Conservation (phyloP, 2,329 filamentous ascomycete genomes). For the Aspergillus nomiae region DNA sequence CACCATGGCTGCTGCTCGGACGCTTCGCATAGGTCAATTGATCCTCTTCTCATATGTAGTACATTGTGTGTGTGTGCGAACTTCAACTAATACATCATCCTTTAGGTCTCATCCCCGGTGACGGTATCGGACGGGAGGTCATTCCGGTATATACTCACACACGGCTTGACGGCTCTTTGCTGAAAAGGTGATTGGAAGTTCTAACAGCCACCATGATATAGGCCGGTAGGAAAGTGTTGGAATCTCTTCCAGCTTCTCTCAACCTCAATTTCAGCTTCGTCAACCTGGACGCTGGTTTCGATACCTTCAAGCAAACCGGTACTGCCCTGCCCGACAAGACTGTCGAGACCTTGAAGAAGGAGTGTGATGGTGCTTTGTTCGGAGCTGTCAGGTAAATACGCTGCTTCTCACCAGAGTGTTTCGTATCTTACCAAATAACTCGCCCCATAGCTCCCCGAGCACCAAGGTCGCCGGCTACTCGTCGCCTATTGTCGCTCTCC, state of each 20-base stretch:
- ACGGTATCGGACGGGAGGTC: conserved; percentile 97
- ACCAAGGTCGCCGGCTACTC: conserved; percentile 93
- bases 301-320: conserved; percentile 88
- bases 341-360: conserved; percentile 80
- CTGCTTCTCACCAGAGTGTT: no score
- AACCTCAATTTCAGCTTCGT: conserved; percentile 93
- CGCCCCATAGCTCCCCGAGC: conserved; percentile 68
- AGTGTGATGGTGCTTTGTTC: conserved; percentile 95
- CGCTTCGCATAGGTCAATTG: conserved; percentile 67
- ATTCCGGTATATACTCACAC: conserved; percentile 65
- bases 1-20: conserved; percentile 57
- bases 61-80: background rate
- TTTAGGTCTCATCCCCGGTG: conserved; percentile 89
- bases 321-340: conserved; percentile 87
- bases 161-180: conserved; percentile 4
- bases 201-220: conserved; percentile 25
- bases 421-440: background rate
- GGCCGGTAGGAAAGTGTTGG: conserved; percentile 84
- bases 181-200: background rate
- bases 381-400: conserved; percentile 73
- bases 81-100: conserved; percentile 17
- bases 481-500: conserved; percentile 91
- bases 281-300: conserved; percentile 89
- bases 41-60: background rate
- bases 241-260: conserved; percentile 88